Evolutionary conservation across 371 early-diverging fungal genomes (phyloP), one percentile per base, ranked within the genome.

Genomic region (Batrachochytrium dendrobatidis): DNA sequence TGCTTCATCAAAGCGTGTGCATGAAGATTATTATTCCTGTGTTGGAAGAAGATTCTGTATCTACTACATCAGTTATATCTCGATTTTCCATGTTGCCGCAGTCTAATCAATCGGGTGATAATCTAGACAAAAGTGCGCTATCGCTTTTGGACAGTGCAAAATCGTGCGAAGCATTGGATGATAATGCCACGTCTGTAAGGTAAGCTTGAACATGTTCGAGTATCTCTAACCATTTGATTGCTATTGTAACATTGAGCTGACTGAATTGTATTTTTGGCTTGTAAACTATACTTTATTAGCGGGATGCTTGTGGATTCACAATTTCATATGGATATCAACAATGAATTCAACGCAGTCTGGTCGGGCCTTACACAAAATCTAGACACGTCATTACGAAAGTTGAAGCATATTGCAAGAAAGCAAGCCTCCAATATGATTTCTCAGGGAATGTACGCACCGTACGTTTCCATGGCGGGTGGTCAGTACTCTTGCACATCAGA

Each of bases 271-370:
- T n/a, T n/a, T n/a, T n/a, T n/a, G n/a, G n/a, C n/a, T n/a, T n/a
- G n/a, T n/a, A n/a, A n/a, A n/a, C n/a, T n/a, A n/a, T n/a, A n/a
- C n/a, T n/a, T n/a, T n/a, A n/a, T n/a, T n/a, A n/a, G n/a, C n/a
- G n/a, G n/a, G 17, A 49, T n/a, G n/a, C 50, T 12, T 7, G n/a
- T 53, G 17, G 62, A 71, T 34, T 64, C 66, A 3, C 64, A 65
- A 55, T 67, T 71, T 34, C 56, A 52, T 20, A 51, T 55, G 18
- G 44, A 43, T 49, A 64, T 71, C 28, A 67, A 71, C 44, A 53
- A 55, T 8, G 72, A 71, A 52, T 71, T 69, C 61, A 60, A 56
- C 28, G 32, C 64, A 49, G 61, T 71, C 48, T 71, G 68, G 72
- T 34, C 45, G 7, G 51, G 48, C 17, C 61, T 71, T 35, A 64